A percentile compares a stretch with the other conserved stretches of the same genome.
Evolutionary conservation across 495 filamentous ascomycete species (phyloP).

Genomic region (Letharia columbiana): DNA sequence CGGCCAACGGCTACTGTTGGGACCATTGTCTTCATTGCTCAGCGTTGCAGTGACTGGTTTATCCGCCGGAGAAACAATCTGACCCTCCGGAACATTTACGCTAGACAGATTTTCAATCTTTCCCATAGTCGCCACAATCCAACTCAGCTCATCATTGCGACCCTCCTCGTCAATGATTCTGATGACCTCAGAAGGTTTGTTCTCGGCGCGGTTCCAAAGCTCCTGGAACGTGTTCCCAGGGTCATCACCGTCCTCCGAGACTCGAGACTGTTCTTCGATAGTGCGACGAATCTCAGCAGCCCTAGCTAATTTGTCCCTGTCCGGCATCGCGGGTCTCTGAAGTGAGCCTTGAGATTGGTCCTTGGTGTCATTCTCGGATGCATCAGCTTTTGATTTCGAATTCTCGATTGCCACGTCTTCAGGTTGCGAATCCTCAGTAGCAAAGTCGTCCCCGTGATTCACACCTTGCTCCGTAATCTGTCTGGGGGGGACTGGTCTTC

Average conservation of each 20-base stretch:
- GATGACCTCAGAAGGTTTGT: constrained; percentile 51
- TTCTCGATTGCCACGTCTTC: background rate
- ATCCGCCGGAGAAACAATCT: background rate
- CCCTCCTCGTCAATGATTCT: constrained; percentile 55
- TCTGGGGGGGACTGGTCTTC: background rate
- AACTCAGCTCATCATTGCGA: constrained; percentile 46
- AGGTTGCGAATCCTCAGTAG: constrained; percentile 4
- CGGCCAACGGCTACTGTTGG: background rate
- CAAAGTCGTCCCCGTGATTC: background rate
- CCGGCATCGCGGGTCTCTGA: constrained; percentile 22
- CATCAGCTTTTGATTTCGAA: background rate
- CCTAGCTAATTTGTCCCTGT: constrained; percentile 29
- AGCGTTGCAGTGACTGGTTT: background rate
- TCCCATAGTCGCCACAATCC: constrained; percentile 37
- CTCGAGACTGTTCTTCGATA: constrained; percentile 31
- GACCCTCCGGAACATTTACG: background rate
- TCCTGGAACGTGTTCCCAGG: constrained; percentile 41
- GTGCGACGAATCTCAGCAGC: constrained; percentile 34
- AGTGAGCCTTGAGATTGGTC: background rate
- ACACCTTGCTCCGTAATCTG: background rate
- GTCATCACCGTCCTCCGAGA: constrained; percentile 21
- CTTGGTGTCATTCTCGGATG: background rate
- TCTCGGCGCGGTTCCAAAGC: constrained; percentile 44
- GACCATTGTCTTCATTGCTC: background rate
- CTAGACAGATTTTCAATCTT: constrained; percentile 20